phyloP scores from a whole-genome alignment of 257 asterid genomes.

The Plantago elongata region DNA sequence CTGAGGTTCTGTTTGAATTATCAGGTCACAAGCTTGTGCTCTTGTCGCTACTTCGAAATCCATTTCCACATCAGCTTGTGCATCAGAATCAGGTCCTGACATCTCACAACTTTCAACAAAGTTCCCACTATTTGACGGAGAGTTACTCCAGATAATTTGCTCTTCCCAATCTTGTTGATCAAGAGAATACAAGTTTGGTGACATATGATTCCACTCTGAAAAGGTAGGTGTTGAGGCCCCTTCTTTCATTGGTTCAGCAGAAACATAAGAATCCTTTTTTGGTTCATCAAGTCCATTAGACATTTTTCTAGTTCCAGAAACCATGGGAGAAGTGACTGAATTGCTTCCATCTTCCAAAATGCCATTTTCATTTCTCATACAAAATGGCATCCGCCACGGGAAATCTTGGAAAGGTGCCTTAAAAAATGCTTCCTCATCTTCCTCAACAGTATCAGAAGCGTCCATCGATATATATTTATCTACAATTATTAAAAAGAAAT shows the following conservation, averaged over 20 bases:
- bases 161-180: constrained; percentile 99
- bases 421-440: constrained; percentile 77
- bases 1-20: constrained; percentile 34
- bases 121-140: constrained; percentile 50
- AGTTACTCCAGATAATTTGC: constrained; percentile 75
- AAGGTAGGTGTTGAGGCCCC: constrained; percentile 30
- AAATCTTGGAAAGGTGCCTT: constrained; percentile 59
- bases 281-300: constrained; percentile 30
- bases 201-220: constrained; percentile 38
- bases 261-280: constrained; percentile 50
- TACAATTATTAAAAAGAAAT: constrained; percentile 27
- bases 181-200: constrained; percentile 61
- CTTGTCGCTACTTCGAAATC: constrained; percentile 32
- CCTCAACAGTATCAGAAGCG: constrained; percentile 62
- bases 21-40: constrained; percentile 24
- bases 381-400: constrained; percentile 48
- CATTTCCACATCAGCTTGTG: constrained; percentile 39
- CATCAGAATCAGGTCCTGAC: constrained; percentile 79
- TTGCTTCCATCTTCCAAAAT: constrained; percentile 39
- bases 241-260: constrained; percentile 67
- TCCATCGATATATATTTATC: constrained; percentile 67
- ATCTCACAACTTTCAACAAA: constrained; percentile 72
- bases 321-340: constrained; percentile 32
- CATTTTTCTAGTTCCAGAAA: constrained; percentile 35
- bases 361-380: constrained; percentile 32